These are phyloP conservation scores for Cladophialophora chaetospira DNA, from an alignment of 2,329 filamentous ascomycete species.

Conservation along the genomic window DNA sequence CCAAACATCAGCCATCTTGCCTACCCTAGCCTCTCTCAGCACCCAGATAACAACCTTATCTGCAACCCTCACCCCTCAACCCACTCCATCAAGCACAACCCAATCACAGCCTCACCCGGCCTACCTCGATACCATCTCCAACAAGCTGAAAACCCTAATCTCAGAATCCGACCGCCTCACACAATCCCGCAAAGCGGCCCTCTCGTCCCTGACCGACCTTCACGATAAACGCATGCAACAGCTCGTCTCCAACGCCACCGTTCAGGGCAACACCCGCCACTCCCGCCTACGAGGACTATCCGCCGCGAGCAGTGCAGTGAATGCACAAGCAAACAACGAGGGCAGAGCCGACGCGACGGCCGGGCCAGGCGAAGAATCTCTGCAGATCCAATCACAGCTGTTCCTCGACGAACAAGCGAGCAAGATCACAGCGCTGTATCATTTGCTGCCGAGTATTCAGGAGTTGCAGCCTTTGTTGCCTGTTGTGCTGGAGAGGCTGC, in stretches of 20 bases:
- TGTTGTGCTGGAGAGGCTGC: conserved; percentile 77
- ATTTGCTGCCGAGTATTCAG: conserved; percentile 84
- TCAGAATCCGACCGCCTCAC: conserved; percentile 48
- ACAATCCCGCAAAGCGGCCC: conserved; percentile 46
- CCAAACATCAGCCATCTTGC: conserved; percentile 66
- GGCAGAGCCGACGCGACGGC: conserved; percentile 40
- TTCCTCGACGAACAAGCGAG: conserved; percentile 69
- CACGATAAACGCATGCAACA: conserved; percentile 43
- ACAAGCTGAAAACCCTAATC: conserved; percentile 47
- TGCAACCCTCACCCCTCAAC: conserved; percentile 42
- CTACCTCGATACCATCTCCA: conserved; percentile 47
- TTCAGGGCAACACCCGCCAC: conserved; percentile 19
- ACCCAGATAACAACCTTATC: conserved; percentile 76
- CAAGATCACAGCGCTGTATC: conserved; percentile 91
- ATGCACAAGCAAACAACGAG: conserved; percentile 54
- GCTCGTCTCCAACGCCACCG: conserved; percentile 33
- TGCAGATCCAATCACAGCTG: conserved; percentile 35
- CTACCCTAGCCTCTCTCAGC: conserved; percentile 77
- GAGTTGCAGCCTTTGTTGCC: conserved; percentile 81
- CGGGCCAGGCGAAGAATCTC: conserved; percentile 22
- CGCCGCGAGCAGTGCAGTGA: conserved; percentile 43
- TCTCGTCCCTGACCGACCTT: conserved; percentile 45
- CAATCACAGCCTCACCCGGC: conserved; percentile 39
- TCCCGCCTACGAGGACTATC: conserved; percentile 31
- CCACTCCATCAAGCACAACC: conserved; percentile 25